Percentiles rank a stretch among this genome's conserved stretches.
phyloP scores from a whole-genome alignment of 1,284 basidiomycete genomes.

The Sphagnurus paluster region DNA sequence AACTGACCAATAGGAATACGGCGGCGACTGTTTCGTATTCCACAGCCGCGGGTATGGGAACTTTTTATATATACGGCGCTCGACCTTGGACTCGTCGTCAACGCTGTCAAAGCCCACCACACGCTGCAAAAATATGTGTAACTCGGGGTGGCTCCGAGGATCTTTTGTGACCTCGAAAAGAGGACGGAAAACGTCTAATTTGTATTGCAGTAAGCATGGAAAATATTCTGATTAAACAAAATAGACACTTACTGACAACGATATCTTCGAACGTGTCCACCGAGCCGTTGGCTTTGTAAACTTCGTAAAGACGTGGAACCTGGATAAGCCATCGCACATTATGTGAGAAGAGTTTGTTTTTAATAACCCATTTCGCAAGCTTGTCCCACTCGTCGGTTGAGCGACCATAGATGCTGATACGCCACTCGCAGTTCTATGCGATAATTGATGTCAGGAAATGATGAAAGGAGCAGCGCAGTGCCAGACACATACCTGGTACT shows the following conservation, averaged over 20 bases:
- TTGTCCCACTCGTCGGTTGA: slow-evolving; percentile 93
- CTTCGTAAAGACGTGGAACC: slow-evolving; percentile 92
- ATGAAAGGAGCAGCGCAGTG: neutral
- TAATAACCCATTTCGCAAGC: slow-evolving; percentile 94
- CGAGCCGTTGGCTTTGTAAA: slow-evolving; percentile 91
- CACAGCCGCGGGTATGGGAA: slow-evolving; percentile 94
- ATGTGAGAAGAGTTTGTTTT: slow-evolving; percentile 92
- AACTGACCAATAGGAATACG: slow-evolving; percentile 89
- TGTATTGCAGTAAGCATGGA: too few relatives aligned
- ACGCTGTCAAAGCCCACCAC: slow-evolving; percentile 97
- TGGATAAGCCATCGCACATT: slow-evolving; percentile 99
- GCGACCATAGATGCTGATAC: slow-evolving; percentile 93
- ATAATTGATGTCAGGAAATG: neutral
- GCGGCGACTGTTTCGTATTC: slow-evolving; percentile 89
- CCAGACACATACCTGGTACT: slow-evolving; percentile 82
- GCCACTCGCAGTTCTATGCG: slow-evolving; percentile 90
- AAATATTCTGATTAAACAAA: neutral
- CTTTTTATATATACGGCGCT: slow-evolving; percentile 91
- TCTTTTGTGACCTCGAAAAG: slow-evolving; percentile 97
- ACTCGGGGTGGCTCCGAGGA: slow-evolving; percentile 87
- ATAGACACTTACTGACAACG: slow-evolving; percentile 69
- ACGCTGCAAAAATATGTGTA: slow-evolving; percentile 95
- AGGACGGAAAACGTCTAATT: slow-evolving; percentile 88
- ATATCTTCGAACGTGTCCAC: slow-evolving; percentile 92
- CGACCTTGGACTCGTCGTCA: slow-evolving; percentile 96